phyloP scores from a whole-genome alignment of 1,284 basidiomycete species.

The Golubevia pallescens region DNA sequence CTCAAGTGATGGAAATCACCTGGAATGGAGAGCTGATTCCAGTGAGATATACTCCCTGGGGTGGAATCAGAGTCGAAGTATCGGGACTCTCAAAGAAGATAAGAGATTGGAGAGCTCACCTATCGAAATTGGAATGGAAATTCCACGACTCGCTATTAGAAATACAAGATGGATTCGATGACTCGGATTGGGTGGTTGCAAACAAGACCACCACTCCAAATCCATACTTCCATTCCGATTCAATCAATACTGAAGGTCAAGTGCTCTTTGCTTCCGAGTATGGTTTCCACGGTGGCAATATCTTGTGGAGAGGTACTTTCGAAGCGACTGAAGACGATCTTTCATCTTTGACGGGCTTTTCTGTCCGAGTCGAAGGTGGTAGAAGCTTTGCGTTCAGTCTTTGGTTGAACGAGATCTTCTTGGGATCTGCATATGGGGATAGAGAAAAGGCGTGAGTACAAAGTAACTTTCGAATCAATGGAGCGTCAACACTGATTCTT shows the following conservation, averaged over 20 bases:
- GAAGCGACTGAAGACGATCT: too few relatives aligned
- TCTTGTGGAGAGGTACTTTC: conserved; percentile 35
- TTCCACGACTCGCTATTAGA: conserved; percentile 16
- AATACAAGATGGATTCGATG: not conserved
- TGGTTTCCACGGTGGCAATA: conserved; percentile 34
- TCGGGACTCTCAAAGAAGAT: not conserved
- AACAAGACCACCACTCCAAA: conserved; percentile 24
- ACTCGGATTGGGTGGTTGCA: conserved; percentile 20
- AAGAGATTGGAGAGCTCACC: conserved; percentile 10
- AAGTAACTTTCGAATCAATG: not conserved
- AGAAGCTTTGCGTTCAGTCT: conserved; percentile 77
- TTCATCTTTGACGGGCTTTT: conserved; percentile 73
- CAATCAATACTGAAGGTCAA: conserved; percentile 22
- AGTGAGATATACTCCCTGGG: not conserved
- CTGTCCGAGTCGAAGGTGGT: conserved; percentile 79
- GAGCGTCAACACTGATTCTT: not conserved
- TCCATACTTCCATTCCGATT: conserved; percentile 20
- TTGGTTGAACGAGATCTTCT: conserved; percentile 77
- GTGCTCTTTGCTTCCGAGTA: conserved; percentile 36
- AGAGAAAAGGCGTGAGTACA: conserved; percentile 68
- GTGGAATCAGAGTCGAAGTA: not conserved
- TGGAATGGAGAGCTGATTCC: not conserved
- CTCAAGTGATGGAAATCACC: not conserved
- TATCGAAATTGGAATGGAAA: conserved; percentile 16
- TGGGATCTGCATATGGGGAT: conserved; percentile 73